Evolutionary conservation across 805 yeast genomes (phyloP).

Genomic region (Nakazawaea peltata): DNA sequence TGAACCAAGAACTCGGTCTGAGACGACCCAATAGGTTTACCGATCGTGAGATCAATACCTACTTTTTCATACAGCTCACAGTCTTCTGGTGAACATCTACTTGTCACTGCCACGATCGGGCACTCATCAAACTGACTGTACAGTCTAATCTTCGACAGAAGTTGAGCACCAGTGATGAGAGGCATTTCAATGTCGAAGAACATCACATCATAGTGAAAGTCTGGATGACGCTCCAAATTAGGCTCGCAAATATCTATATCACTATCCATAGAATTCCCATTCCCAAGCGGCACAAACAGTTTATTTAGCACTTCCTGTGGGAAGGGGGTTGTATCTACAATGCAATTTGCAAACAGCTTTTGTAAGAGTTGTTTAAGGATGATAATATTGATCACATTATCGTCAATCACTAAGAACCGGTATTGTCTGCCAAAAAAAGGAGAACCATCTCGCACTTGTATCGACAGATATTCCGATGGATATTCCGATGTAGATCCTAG

Average conservation of each 20-base stretch:
- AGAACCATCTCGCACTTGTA: too few relatives aligned
- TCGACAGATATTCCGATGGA: too few relatives aligned
- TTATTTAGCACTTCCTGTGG: conserved; percentile 16
- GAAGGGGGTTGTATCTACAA: conserved; percentile 21
- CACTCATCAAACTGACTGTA: conserved; percentile 13
- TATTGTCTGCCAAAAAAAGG: too few relatives aligned
- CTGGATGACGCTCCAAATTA: not conserved
- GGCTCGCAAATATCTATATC: not conserved
- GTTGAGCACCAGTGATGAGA: conserved; percentile 29
- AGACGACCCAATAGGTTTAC: conserved; percentile 25
- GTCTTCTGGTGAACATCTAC: conserved; percentile 22
- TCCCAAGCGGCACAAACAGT: conserved; percentile 6
- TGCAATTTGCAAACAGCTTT: conserved; percentile 26
- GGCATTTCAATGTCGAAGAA: conserved; percentile 41
- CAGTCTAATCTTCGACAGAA: conserved; percentile 19
- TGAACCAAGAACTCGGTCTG: not conserved
- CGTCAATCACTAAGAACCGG: conserved; percentile 26
- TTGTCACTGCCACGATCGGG: conserved; percentile 35
- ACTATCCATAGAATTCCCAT: conserved; percentile 1
- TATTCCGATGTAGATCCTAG: too few relatives aligned
- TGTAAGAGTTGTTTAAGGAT: conserved; percentile 25
- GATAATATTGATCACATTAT: conserved; percentile 30
- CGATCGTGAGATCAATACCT: conserved; percentile 33
- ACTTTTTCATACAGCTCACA: conserved; percentile 21
- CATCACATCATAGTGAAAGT: conserved; percentile 21